Evolutionary conservation across 805 yeast species (phyloP).

Genomic region (Candida wancherniae): DNA sequence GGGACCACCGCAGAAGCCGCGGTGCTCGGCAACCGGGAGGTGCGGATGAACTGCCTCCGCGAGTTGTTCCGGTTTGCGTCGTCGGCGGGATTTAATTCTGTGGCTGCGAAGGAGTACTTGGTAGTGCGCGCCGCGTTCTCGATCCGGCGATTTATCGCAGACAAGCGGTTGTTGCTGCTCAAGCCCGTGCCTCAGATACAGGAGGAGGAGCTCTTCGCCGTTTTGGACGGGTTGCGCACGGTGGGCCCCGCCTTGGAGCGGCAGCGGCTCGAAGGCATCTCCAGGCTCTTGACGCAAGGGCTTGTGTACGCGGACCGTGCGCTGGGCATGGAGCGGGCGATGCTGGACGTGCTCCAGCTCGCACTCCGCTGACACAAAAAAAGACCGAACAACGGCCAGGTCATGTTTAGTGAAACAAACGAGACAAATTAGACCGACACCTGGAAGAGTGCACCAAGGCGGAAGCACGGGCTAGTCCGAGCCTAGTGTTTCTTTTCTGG

Average conservation of each 20-base stretch:
- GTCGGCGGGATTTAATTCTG: slow-evolving; percentile 6
- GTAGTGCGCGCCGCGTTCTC: slow-evolving; percentile 56
- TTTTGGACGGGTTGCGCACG: slow-evolving; percentile 41
- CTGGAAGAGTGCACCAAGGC: no score
- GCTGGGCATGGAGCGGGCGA: slow-evolving; percentile 6
- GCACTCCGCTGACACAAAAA: no score
- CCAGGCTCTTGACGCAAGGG: slow-evolving; percentile 10
- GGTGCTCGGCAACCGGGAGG: slow-evolving; percentile 38
- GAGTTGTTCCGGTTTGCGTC: slow-evolving; percentile 43
- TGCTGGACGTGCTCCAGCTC: slow-evolving; percentile 10
- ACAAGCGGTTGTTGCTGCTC: slow-evolving; percentile 50
- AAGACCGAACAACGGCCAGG: no score
- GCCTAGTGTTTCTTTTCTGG: no score
- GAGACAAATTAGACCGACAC: no score
- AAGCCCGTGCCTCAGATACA: slow-evolving; percentile 68
- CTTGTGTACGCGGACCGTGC: slow-evolving; percentile 11
- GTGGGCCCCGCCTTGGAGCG: slow-evolving; percentile 5
- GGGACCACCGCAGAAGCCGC: slow-evolving; percentile 58
- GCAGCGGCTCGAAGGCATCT: slow-evolving; percentile 5
- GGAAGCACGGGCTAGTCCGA: no score
- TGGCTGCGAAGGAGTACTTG: slow-evolving; percentile 32
- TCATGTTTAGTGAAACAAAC: no score
- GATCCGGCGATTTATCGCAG: slow-evolving; percentile 60
- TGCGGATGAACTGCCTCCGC: slow-evolving; percentile 54
- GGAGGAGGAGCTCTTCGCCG: slow-evolving; percentile 50